These are phyloP conservation scores for Picea glauca DNA, from an alignment of 75 land plant species.

Conservation along the genomic window DNA sequence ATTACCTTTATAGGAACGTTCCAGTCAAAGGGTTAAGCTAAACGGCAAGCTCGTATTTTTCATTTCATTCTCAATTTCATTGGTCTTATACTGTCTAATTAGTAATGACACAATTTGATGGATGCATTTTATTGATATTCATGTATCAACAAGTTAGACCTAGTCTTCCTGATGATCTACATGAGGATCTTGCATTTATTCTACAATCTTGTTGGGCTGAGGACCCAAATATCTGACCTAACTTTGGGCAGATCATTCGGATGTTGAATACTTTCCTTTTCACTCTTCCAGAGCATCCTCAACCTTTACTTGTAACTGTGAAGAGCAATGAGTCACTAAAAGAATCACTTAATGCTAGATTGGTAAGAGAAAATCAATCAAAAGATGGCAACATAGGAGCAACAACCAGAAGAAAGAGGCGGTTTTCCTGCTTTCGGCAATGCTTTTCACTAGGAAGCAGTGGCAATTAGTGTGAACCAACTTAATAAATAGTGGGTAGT, in stretches of 20 bases:
- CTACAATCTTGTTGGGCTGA: slow-evolving; percentile 67
- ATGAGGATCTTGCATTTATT: slow-evolving; percentile 42
- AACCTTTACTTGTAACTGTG: slow-evolving; percentile 11
- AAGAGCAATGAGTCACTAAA: slow-evolving; percentile 3
- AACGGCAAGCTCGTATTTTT: background rate
- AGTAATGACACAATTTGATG: background rate
- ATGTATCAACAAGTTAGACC: slow-evolving; percentile 63
- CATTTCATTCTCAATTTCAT: background rate
- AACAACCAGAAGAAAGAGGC: background rate
- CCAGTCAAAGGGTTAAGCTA: background rate
- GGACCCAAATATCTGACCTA: slow-evolving; percentile 52
- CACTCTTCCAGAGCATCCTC: slow-evolving; percentile 27
- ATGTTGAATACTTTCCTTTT: slow-evolving; percentile 35
- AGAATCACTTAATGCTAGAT: background rate
- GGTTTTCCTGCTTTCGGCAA: background rate
- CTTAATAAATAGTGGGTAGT: background rate
- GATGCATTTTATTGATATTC: background rate
- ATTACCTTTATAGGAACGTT: background rate
- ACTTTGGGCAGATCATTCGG: slow-evolving; percentile 42
- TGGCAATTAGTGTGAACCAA: background rate
- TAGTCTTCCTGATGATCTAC: slow-evolving; percentile 38
- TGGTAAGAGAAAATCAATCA: slow-evolving; percentile 1
- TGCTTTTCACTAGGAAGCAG: background rate
- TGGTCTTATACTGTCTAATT: background rate
- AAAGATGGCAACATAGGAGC: background rate